A percentile compares a stretch with the other conserved stretches of the same genome.
Conservation (phyloP, 2,329 filamentous ascomycete species). For the Colletotrichum agaves region DNA sequence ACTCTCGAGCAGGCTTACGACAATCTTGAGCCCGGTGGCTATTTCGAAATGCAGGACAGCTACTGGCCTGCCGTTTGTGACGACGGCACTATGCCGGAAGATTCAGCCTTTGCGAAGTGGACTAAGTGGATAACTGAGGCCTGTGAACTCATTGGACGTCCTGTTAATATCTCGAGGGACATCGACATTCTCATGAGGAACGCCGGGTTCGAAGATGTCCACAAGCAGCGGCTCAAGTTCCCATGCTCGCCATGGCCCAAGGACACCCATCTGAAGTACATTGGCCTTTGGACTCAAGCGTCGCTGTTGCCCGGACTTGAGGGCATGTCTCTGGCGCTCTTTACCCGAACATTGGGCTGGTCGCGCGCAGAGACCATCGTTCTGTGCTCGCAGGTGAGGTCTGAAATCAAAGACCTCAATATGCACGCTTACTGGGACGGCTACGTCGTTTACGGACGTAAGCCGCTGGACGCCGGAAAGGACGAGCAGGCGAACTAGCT, state of each 20-base stretch:
- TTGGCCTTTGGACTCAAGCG: constrained; percentile 44
- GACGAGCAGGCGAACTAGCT: neutral
- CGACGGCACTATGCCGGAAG: constrained; percentile 45
- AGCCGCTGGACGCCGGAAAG: neutral
- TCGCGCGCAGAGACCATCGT: constrained; percentile 42
- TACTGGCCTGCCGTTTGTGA: constrained; percentile 43
- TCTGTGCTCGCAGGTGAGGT: constrained; percentile 43
- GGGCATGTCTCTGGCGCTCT: constrained; percentile 46
- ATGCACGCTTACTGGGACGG: constrained; percentile 46
- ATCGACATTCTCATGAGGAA: rapidly evolving
- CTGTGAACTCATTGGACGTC: constrained; percentile 44
- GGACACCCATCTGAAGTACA: constrained; percentile 46
- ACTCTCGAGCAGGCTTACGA: constrained; percentile 39
- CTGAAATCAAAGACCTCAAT: constrained; percentile 43
- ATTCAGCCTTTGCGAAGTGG: constrained; percentile 45
- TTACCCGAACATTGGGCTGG: constrained; percentile 47
- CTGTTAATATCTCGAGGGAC: no score
- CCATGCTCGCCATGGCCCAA: constrained; percentile 45
- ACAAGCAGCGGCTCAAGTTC: neutral
- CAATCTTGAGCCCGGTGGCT: constrained; percentile 47
- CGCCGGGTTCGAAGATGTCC: neutral
- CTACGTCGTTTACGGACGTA: neutral
- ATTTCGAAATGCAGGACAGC: constrained; percentile 47
- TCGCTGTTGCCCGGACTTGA: constrained; percentile 40
- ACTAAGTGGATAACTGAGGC: constrained; percentile 43